Evolutionary conservation across 148 eudicot species (phyloP), one percentile per base, ranked within the genome.

Genomic region (Dianthus caryophyllus): DNA sequence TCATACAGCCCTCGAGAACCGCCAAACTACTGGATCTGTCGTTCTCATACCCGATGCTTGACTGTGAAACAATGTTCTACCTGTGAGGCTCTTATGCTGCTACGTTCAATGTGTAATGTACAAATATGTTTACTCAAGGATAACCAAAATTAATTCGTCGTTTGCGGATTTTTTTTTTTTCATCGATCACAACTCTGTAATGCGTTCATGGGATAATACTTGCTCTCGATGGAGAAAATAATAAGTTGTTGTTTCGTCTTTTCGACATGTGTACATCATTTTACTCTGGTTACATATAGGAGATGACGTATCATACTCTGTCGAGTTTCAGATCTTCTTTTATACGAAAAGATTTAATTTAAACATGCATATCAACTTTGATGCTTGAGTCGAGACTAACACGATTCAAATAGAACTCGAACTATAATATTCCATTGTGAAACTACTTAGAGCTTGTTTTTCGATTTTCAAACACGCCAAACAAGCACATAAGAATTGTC

Each of bases 1-100:
- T 0, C 97, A 91, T 58, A 71, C 80, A n/a, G 96, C 89, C 72
- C 88, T 91, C 44, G 96, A 86, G 78, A 77, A 73, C 54, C 77
- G 88, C 2, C 85, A 69, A 65, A 88, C 93, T 10, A 83, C 93
- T 24, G 96, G 97, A 16, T 91, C 93, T 7, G 75, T 85, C 60
- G 87, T 91, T 83, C 82, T 91, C 67, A 87, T 91, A 68, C 96
- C 97, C 24, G 90, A 85, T 27, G 78, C 50, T 30, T 67, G 60
- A 36, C 21, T 66, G 64, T 49, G 50, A 52, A 1, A 15, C 24
- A 9, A n/a, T 30, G 20, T n/a, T 20, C 5, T 52, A 15, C 13
- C 14, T 46, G 39, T 33, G 26, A 46, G 13, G 44, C 1, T 21
- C 10, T n/a, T 61, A 58, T 5, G 44, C 10, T 9, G 44, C 44